These are phyloP conservation scores for Fusarium pseudocircinatum DNA, from an alignment of 2,329 filamentous ascomycete species.

Conservation along the genomic window DNA sequence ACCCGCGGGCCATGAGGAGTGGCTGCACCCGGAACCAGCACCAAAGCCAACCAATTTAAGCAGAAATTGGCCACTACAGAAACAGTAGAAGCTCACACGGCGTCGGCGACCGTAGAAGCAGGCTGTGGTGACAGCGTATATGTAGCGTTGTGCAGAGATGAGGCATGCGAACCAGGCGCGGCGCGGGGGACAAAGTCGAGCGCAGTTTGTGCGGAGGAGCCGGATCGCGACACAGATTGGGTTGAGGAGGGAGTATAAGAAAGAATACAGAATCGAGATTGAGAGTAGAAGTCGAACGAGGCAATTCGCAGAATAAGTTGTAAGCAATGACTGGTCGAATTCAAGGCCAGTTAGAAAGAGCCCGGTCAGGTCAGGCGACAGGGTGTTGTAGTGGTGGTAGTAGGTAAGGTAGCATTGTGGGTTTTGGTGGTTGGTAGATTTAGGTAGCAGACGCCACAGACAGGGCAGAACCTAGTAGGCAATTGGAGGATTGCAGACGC, in stretches of 20 bases:
- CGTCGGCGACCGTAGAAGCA: constrained; percentile 37
- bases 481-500: constrained; percentile 7
- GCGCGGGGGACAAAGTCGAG: constrained; percentile 27
- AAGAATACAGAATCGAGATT: neutral
- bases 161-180: constrained; percentile 46
- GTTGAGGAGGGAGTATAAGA: neutral
- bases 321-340: constrained; percentile 37
- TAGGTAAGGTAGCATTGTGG: constrained; percentile 7
- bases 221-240: constrained; percentile 15
- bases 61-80: constrained; percentile 36
- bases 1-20: constrained; percentile 42
- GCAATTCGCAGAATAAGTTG: constrained; percentile 42
- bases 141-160: constrained; percentile 48
- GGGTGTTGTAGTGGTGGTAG: constrained; percentile 16
- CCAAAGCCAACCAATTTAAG: constrained; percentile 24
- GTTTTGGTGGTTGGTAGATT: constrained; percentile 27
- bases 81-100: constrained; percentile 31
- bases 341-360: constrained; percentile 20
- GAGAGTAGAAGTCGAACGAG: constrained; percentile 22
- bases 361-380: constrained; percentile 37
- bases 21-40: constrained; percentile 30
- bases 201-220: constrained; percentile 29
- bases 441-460: constrained; percentile 19
- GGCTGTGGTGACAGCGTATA: constrained; percentile 38
- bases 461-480: constrained; percentile 9